Base-by-base conservation (phyloP, 2,329 filamentous ascomycete species). In the Penicillium sp. region DNA sequence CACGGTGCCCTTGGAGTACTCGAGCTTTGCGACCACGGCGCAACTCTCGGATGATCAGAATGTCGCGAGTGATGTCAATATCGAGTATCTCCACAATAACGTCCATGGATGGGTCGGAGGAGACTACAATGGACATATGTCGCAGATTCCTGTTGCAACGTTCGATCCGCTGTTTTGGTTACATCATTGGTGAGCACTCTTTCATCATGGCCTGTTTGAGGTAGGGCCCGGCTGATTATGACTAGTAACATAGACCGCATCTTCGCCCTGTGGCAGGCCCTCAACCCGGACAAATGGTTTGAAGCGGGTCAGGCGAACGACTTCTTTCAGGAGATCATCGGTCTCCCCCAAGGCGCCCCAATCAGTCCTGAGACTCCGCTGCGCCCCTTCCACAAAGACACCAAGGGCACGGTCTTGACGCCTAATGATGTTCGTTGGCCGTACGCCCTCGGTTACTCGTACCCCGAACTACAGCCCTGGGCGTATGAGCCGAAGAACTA, bases 41-140 rank as follows among this genome's bases (percentile, higher is more conserved):
- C 48, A 50, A 17, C 26, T 50, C 15, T 50, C 48, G 26, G 26
- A 50, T 26, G 26, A 50, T 15, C 48, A 50, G 26, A 21, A 31
- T 11, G 48, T 50, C 26, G 48, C 48, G 5, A 50, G 48, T 19
- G 48, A 50, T 21, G 26, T 50, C 13, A 50, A 50, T 31, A 30
- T 50, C 23, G 48, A 50, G 26, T 50, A 50, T 31, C 2, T 50
- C 48, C 48, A 50, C 30, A 50, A 50, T 26, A 50, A 50, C 13
- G 26, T 50, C 26, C 48, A 50, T 31, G 48, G 48, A n/a, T 50
- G 48, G 48, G 48, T 50, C 11, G 48, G 48, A 50, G 48, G 48
- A 50, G 48, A 50, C 19, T 50, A n/a, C 23, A 50, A 50, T 21
- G 48, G 48, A 26, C 48, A 50, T 29, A 50, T 50, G 48, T 50